Base-by-base conservation (phyloP, 805 yeast species). In the Sugiyamaella smithiae region DNA sequence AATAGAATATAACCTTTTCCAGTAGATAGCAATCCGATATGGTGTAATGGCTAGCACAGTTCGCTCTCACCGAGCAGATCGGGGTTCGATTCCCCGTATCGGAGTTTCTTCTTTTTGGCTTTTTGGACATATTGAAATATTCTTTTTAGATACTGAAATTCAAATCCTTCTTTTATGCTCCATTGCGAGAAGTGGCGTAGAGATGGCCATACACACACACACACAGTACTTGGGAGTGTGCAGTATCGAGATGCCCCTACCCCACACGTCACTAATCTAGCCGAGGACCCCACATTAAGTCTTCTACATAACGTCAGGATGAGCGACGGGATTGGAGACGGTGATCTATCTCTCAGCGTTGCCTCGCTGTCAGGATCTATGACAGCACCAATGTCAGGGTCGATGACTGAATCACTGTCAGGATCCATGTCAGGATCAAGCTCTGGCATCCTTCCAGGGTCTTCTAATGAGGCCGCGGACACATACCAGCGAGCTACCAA, bases 21-120 rank as follows among this genome's bases (percentile, higher is more conserved):
- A n/a, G n/a, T n/a, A 29, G 7, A 29, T 29, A 41, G 14, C 4
- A 29, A 40, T 75, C 79, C 79, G 79, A 74, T 74, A 71, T 75
- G 71, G 80, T 75, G 79, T 75, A 75, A 75, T 76, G 79, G 79
- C 76, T 74, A 75, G 72, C 78, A 75, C 74, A 76, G 78, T 72
- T 74, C 78, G 77, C 78, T 75, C 72, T 75, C 78, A 75, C 80
- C 78, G 78, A 74, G 78, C 77, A 75, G 69, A 70, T 76, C 80
- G 81, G 84, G 84, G 84, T 80, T 80, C 84, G 81, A 80, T 81
- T 78, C 84, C 84, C 84, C 81, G 84, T 73, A 77, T 77, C 82
- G 84, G 84, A 78, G 75, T 55, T 33, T 19, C 4, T n/a, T 16
- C 14, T 29, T 29, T 29, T 29, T 3, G 12, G 4, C 8, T 29